Conservation (phyloP, 495 filamentous ascomycete genomes). For the Penicillium cinerascens region DNA sequence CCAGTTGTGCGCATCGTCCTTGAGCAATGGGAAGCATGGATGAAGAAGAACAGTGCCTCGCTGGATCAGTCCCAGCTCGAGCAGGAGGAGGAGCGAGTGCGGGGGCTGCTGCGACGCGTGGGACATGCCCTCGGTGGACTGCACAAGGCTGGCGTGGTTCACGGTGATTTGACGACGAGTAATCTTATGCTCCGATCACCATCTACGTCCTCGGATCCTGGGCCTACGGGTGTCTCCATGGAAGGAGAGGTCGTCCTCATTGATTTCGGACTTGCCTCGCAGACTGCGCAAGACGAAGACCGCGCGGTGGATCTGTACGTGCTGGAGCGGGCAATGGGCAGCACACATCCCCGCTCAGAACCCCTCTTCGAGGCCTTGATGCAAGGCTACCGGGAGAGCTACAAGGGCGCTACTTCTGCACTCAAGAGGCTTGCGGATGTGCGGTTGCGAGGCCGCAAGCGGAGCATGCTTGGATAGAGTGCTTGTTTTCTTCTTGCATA, state of each 20-base stretch:
- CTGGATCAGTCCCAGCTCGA: slow-evolving; percentile 27
- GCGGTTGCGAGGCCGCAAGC: slow-evolving; percentile 92
- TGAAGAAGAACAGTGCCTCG: slow-evolving; percentile 22
- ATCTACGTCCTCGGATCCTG: slow-evolving; percentile 17
- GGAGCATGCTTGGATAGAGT: slow-evolving; percentile 84
- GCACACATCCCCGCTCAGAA: slow-evolving; percentile 88
- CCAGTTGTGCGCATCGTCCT: slow-evolving; percentile 62
- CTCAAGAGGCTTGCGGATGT: slow-evolving; percentile 87
- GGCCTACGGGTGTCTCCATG: slow-evolving; percentile 24
- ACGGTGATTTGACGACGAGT: slow-evolving; percentile 96
- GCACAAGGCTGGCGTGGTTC: slow-evolving; percentile 79
- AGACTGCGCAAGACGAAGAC: slow-evolving; percentile 85
- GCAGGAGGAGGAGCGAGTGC: slow-evolving; percentile 42
- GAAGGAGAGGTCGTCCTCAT: slow-evolving; percentile 83
- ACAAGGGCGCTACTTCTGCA: slow-evolving; percentile 56
- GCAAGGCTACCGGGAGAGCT: slow-evolving; percentile 56
- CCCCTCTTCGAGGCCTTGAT: slow-evolving; percentile 64
- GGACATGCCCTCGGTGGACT: slow-evolving; percentile 72
- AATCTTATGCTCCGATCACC: slow-evolving; percentile 77
- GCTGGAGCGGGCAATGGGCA: slow-evolving; percentile 91
- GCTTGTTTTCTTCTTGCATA: slow-evolving; percentile 5
- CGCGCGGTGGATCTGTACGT: slow-evolving; percentile 96
- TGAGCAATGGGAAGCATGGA: slow-evolving; percentile 57
- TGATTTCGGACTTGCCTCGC: slow-evolving; percentile 89
- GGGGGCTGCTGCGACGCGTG: slow-evolving; percentile 65